Base-by-base conservation (phyloP, 495 filamentous ascomycete species). In the Articulospora tetracladia region DNA sequence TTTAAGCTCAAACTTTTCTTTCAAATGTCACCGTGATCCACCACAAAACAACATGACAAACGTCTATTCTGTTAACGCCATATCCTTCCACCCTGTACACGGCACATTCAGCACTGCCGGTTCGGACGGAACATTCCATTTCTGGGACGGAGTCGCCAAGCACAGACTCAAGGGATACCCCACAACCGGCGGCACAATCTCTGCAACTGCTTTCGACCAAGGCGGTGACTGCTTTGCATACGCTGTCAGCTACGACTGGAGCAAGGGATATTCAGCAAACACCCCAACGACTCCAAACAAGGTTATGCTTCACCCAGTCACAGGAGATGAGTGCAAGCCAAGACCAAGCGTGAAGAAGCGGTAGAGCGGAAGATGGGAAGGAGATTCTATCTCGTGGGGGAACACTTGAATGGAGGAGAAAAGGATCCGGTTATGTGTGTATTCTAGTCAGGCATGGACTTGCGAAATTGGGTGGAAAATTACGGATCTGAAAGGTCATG, bases 191-290 rank as follows among this genome's bases (percentile, higher is more conserved):
- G 91, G 88, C 6, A 86, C 86, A 49, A 92, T 97, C 72, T 84
- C 87, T 13, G 84, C 86, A 34, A 90, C 86, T 11, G 84, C 78
- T 7, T 97, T 97, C 79, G 89, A 88, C 70, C 74, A 82, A 50
- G 84, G 75, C 53, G 93, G 92, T 50, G 84, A 76, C 64, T 89
- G 93, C 64, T 95, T 96, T 68, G 92, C 91, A 19, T 97, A 97
- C 68, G 88, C 92, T 6, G 83, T 95, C 27, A 92, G 89, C 66
- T 97, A 97, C 66, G 93, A 97, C 76, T 97, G 93, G 93, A 89
- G 87, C 69, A 95, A 95, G 73, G 93, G 93, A 12, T 93, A 90
- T 72, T 76, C 81, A 8, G 79, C 70, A 27, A 93, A 94, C 70
- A 91, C 71, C 27, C 84, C 81, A 22, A 78, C 85, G 62, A 80